A percentile compares a stretch with the other conserved stretches of the same genome.
Conservation (phyloP, 2,329 filamentous ascomycete species). For the Bipolaris sorokiniana region DNA sequence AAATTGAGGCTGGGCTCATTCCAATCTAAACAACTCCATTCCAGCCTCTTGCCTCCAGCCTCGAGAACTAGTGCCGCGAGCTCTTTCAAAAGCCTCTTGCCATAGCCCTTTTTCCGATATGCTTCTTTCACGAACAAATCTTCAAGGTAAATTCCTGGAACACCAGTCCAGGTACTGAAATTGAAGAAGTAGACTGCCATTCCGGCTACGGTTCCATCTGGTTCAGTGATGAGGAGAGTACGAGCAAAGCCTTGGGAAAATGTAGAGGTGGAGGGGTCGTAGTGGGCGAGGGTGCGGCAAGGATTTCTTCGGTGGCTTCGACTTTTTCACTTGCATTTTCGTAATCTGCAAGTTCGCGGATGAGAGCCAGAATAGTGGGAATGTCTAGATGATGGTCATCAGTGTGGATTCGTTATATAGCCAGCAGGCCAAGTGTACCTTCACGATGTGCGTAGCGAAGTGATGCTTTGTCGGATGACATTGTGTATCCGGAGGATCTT, state of each 20-base stretch:
- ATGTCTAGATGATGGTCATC: conserved; percentile 65
- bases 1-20: conserved; percentile 90
- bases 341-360: conserved; percentile 86
- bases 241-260: conserved; percentile 71
- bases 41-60: conserved; percentile 75
- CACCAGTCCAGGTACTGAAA: conserved; percentile 91
- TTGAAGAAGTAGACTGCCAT: conserved; percentile 96
- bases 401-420: neutral
- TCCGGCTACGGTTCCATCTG: conserved; percentile 61
- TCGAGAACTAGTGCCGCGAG: conserved; percentile 79
- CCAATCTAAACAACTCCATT: conserved; percentile 94
- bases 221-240: conserved; percentile 69
- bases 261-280: conserved; percentile 50
- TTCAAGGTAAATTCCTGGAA: conserved; percentile 88
- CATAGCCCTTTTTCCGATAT: conserved; percentile 79
- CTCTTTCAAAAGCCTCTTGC: conserved; percentile 73
- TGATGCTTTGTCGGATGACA: conserved; percentile 40
- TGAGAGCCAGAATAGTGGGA: conserved; percentile 77
- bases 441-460: conserved; percentile 66
- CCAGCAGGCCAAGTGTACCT: conserved; percentile 53
- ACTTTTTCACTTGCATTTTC: conserved; percentile 78
- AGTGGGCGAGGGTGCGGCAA: conserved; percentile 82
- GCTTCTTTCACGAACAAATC: conserved; percentile 81
- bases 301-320: conserved; percentile 76
- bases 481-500: conserved; percentile 15